Evolutionary conservation across 2,329 filamentous ascomycete species (phyloP).

Genomic region (Colletotrichum neosansevieriae): DNA sequence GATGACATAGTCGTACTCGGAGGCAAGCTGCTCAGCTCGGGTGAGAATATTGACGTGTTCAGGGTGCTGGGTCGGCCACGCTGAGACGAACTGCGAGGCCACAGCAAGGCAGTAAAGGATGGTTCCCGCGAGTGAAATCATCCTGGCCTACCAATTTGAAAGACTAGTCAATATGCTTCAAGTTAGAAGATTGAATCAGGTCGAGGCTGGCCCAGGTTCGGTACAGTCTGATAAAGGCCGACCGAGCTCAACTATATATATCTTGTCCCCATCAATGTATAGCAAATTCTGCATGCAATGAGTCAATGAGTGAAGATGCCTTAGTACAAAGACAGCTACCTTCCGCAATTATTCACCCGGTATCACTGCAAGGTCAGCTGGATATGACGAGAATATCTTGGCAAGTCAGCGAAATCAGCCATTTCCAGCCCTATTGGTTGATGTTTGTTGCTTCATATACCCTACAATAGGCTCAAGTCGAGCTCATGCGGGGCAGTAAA

Average conservation of each 20-base stretch:
- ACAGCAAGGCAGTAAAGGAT: not conserved
- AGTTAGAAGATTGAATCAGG: too few species aligned
- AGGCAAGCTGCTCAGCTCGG: conserved; percentile 27
- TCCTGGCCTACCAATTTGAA: not conserved
- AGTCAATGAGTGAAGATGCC: too few species aligned
- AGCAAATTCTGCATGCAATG: too few species aligned
- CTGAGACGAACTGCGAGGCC: conserved; percentile 3
- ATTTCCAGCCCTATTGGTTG: conserved; percentile 12
- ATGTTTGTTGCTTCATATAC: not conserved
- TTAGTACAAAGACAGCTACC: too few species aligned
- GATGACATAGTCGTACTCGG: conserved; percentile 49
- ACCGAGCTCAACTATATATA: too few species aligned
- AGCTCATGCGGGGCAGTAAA: conserved; percentile 5
- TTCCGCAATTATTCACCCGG: too few species aligned
- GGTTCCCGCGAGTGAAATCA: conserved; percentile 26
- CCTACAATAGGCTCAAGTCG: conserved; percentile 27
- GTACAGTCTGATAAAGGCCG: too few species aligned
- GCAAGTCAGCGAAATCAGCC: not conserved
- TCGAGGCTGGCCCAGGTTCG: too few species aligned
- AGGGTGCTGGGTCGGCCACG: conserved; percentile 31
- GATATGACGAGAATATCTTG: not conserved
- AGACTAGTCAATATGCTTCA: too few species aligned
- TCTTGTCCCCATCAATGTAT: too few species aligned
- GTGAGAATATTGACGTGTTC: conserved; percentile 33
- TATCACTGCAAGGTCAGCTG: too few species aligned